phyloP scores from a whole-genome alignment of 2,329 filamentous ascomycete species.

The Aureobasidium sp. region DNA sequence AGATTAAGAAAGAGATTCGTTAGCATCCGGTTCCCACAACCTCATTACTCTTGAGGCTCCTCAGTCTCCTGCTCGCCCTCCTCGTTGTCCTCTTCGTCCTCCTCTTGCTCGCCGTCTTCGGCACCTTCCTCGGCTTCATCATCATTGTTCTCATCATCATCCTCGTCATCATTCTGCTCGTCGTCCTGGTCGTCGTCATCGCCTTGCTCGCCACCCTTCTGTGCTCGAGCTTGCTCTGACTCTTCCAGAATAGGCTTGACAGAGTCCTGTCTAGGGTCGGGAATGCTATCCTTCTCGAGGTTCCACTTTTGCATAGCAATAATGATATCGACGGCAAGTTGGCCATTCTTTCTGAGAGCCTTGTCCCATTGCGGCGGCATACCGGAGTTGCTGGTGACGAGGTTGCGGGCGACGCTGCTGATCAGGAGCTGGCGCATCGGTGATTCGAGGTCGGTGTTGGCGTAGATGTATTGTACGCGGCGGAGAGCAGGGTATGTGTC shows the following conservation, averaged over 20 bases:
- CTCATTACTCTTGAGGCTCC: conserved; percentile 4
- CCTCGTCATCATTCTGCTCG: conserved; percentile 2
- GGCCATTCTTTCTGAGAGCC: conserved; percentile 48
- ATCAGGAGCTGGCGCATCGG: conserved; percentile 46
- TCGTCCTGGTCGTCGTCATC: not conserved
- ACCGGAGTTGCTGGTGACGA: conserved; percentile 41
- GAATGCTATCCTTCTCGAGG: conserved; percentile 42
- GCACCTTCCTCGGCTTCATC: conserved; percentile 18
- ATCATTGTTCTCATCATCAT: conserved; percentile 23
- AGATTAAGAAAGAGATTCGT: conserved; percentile 11
- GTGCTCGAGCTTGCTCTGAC: conserved; percentile 22
- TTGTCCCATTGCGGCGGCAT: conserved; percentile 50
- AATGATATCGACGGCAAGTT: conserved; percentile 50
- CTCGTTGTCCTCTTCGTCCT: conserved; percentile 6
- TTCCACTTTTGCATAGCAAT: conserved; percentile 49
- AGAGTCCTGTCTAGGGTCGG: conserved; percentile 43
- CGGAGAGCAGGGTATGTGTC: conserved; percentile 47
- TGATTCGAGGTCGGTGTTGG: conserved; percentile 42
- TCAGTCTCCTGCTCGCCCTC: conserved; percentile 6
- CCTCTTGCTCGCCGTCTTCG: conserved; percentile 17
- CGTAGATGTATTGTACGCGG: conserved; percentile 48
- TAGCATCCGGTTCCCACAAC: not conserved
- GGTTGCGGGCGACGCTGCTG: conserved; percentile 42
- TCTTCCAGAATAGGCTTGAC: conserved; percentile 34
- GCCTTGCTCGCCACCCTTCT: conserved; percentile 20